Evolutionary conservation across 2,329 filamentous ascomycete species (phyloP), one percentile per base, ranked within the genome.

Genomic region (Myotisia sp.): DNA sequence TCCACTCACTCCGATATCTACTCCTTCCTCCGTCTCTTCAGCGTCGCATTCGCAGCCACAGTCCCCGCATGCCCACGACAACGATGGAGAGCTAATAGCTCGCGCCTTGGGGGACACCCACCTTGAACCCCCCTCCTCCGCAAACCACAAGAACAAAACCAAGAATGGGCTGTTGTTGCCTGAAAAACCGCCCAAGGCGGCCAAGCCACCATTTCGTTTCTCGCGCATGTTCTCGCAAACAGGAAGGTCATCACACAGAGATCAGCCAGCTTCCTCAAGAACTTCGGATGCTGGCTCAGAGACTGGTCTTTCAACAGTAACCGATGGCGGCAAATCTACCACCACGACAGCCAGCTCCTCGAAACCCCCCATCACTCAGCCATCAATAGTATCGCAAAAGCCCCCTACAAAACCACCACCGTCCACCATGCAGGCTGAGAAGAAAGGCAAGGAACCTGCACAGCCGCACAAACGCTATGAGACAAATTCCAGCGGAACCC

Each of bases 401-500:
- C 38, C 31, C 8, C 29, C 33, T 46, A 54, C 21, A 53, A 55
- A 38, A 39, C 46, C 6, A 39, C 46, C 6, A 50, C 57, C 5
- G 54, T 45, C 26, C 47, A 50, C 28, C 38, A 34, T 5, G 36
- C 39, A 36, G 47, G 50, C 37, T 27, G 39, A 49, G 26, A 44
- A 36, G 27, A 36, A n/a, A 31, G 41, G 26, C 38, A 49, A 40
- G 39, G 59, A 31, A 46, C 47, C 26, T 5, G 40, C 44, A 6
- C 40, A 46, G 3, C 40, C 43, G 2, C 47, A 56, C 40, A 63
- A 58, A 42, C 56, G 74, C 23, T 79, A 76, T 52, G 73, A 74
- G 55, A 42, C 65, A 14, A 60, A 68, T 31, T 60, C 71, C 2
- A 70, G 78, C 42, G 81, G 82, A 43, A 71, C 75, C 22, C 90